phyloP scores from a whole-genome alignment of 192 early-diverging fungal genomes.

The Entomortierella lignicola region DNA sequence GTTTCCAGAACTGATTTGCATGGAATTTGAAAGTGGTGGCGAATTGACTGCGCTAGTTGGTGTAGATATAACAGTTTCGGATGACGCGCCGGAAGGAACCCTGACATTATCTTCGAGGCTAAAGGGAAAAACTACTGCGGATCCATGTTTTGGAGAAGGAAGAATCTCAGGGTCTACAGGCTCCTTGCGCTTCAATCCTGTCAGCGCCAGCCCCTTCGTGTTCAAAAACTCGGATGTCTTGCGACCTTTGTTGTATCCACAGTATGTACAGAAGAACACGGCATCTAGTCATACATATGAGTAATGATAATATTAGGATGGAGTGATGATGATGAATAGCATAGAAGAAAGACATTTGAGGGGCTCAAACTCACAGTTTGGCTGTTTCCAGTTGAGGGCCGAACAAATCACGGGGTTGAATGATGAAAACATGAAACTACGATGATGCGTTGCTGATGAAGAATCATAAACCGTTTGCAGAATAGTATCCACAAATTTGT shows the following conservation, averaged over 20 bases:
- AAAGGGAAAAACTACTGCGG: constrained; percentile 6
- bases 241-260: constrained; percentile 68
- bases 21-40: constrained; percentile 10
- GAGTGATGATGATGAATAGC: not conserved
- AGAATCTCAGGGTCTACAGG: constrained; percentile 28
- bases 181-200: constrained; percentile 24
- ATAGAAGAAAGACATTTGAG: not conserved
- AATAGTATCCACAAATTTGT: constrained; percentile 88
- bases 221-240: not conserved
- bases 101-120: not conserved
- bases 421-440: constrained; percentile 82
- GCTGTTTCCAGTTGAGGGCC: constrained; percentile 99
- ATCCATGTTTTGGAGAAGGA: constrained; percentile 33
- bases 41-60: constrained; percentile 4
- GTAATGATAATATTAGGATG: not conserved
- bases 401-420: constrained; percentile 93
- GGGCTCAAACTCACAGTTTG: constrained; percentile 79
- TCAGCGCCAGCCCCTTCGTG: not conserved
- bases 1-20: not conserved
- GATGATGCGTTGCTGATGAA: constrained; percentile 55
- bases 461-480: constrained; percentile 89
- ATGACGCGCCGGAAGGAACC: constrained; percentile 25
- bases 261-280: constrained; percentile 94
- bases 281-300: constrained; percentile 58
- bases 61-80: constrained; percentile 25